Conservation (phyloP, 257 asterid species). For the Coffea canephora region DNA sequence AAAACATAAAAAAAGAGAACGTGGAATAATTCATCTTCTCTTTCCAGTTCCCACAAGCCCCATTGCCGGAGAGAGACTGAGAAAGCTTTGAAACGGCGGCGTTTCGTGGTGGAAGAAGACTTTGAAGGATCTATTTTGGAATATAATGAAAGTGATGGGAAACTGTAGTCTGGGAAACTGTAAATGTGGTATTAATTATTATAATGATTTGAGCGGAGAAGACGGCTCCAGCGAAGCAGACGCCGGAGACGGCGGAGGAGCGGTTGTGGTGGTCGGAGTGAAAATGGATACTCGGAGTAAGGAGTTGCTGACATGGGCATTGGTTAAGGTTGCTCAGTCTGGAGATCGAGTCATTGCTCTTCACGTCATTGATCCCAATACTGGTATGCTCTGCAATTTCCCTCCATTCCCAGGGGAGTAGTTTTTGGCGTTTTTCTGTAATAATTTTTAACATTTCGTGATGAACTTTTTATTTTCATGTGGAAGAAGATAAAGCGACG, state of each 20-base stretch:
- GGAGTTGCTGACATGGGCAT: conserved; percentile 94
- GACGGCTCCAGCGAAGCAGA: conserved; percentile 13
- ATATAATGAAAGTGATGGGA: conserved; percentile 25
- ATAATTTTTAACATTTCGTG: too few species aligned
- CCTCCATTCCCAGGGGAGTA: neutral
- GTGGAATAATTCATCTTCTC: too few species aligned
- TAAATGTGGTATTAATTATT: neutral
- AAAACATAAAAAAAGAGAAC: neutral
- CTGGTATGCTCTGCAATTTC: too few species aligned
- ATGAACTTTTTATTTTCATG: too few species aligned
- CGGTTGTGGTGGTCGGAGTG: conserved; percentile 78
- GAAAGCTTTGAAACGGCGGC: neutral
- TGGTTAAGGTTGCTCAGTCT: conserved; percentile 83
- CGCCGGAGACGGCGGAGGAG: conserved; percentile 37
- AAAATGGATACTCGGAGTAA: conserved; percentile 71
- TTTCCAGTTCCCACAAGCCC: too few species aligned
- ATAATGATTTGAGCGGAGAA: conserved; percentile 10
- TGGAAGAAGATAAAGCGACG: conserved; percentile 68
- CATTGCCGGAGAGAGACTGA: too few species aligned
- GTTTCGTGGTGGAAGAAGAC: neutral
- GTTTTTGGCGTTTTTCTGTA: neutral
- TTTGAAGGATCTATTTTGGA: neutral
- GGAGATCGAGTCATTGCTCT: conserved; percentile 94
- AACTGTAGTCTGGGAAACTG: conserved; percentile 14
- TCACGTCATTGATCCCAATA: conserved; percentile 53